A percentile compares a stretch with the other conserved stretches of the same genome.
phyloP scores from a whole-genome alignment of 768 basidiomycete species.

The Dacryopinax spathularia region DNA sequence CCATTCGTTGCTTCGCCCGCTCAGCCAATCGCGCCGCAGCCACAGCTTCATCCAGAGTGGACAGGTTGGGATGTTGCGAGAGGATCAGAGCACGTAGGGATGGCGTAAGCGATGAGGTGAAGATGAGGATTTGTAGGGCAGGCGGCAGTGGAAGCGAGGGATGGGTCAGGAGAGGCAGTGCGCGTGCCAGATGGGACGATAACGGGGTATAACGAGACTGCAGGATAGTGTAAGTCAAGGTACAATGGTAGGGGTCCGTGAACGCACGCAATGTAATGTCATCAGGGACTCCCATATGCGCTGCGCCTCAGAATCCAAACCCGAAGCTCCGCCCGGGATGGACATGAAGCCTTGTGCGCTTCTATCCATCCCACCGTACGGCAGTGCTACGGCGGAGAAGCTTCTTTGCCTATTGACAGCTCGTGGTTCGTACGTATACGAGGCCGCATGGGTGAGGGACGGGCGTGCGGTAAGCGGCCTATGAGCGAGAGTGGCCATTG shows the following conservation, averaged over 20 bases:
- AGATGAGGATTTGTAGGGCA: neutral
- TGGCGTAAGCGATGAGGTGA: neutral
- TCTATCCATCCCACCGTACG: neutral
- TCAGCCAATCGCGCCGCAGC: neutral
- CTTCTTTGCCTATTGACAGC: neutral
- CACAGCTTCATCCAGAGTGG: neutral
- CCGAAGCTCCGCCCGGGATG: neutral
- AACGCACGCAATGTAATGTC: neutral
- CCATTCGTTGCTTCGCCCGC: neutral
- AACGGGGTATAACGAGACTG: neutral
- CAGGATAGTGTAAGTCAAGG: too few species aligned
- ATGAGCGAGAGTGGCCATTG: neutral
- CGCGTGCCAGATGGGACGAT: neutral
- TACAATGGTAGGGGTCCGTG: neutral
- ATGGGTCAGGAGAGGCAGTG: neutral
- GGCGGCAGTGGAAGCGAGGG: neutral
- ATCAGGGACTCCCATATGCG: neutral
- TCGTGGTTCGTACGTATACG: neutral
- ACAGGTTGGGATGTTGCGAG: neutral
- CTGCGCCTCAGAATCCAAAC: neutral
- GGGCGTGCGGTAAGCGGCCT: neutral
- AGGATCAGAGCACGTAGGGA: neutral
- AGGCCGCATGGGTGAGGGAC: neutral
- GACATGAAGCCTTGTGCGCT: neutral
- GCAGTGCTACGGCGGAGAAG: neutral